phyloP scores from a whole-genome alignment of 139 green algal species.

The Pleodorina starrii region DNA sequence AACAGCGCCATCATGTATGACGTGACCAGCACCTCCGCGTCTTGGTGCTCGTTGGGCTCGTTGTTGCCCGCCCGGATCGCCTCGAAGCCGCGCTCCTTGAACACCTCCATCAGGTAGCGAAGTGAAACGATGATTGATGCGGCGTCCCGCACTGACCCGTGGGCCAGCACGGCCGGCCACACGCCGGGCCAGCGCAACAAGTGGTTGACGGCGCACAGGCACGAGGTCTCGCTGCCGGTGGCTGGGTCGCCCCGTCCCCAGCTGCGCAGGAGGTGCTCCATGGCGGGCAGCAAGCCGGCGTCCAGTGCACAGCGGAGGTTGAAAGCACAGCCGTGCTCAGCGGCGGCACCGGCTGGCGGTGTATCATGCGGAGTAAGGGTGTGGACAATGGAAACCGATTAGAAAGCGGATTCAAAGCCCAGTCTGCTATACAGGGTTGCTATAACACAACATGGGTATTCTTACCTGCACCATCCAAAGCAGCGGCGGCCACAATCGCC shows the following conservation, averaged over 20 bases:
- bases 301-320: slow-evolving; percentile 1
- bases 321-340: neutral
- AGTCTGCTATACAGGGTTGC: no score
- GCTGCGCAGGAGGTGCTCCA: neutral
- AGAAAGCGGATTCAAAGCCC: no score
- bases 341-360: no score
- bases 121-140: neutral
- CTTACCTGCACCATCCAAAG: no score
- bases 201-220: neutral
- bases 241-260: neutral
- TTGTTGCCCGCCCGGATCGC: neutral
- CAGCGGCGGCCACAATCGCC: neutral
- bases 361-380: no score
- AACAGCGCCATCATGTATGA: neutral
- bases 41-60: neutral
- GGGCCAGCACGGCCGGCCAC: slow-evolving; percentile 2
- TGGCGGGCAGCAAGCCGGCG: neutral
- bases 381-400: no score
- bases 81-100: neutral
- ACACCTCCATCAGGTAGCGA: neutral
- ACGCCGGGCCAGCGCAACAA: neutral
- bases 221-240: neutral
- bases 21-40: neutral
- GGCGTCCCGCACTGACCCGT: neutral
- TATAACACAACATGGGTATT: no score